phyloP scores from a whole-genome alignment of 805 yeast genomes.

The Candida koratica region DNA sequence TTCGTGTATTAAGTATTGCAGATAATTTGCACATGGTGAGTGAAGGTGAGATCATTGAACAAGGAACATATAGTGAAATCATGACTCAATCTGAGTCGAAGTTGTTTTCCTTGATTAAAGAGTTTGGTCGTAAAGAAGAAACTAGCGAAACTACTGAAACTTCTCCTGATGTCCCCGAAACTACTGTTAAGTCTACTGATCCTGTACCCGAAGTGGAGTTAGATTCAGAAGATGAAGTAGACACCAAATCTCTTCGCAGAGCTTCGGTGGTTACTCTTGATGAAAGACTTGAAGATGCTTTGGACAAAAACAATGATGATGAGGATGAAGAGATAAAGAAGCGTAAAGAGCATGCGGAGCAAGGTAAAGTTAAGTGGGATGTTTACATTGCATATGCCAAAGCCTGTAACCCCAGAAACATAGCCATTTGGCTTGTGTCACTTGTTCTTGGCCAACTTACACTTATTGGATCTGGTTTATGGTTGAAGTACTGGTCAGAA shows the following conservation, averaged over 20 bases:
- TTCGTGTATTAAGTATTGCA: conserved; percentile 76
- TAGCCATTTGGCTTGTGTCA: conserved; percentile 51
- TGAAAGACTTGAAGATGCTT: conserved; percentile 31
- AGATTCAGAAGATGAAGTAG: conserved; percentile 30
- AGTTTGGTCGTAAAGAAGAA: conserved; percentile 47
- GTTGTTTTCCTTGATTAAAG: conserved; percentile 52
- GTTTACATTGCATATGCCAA: conserved; percentile 79
- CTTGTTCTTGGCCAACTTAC: conserved; percentile 56
- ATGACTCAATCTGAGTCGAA: conserved; percentile 43
- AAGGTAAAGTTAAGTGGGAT: conserved; percentile 88
- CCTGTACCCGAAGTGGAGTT: conserved; percentile 21
- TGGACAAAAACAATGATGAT: conserved; percentile 29
- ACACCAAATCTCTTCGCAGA: conserved; percentile 46
- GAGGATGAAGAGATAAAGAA: conserved; percentile 38
- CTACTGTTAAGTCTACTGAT: conserved; percentile 19
- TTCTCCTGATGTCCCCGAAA: conserved; percentile 15
- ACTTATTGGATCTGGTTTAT: conserved; percentile 70
- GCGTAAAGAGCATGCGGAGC: conserved; percentile 77
- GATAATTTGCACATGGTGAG: conserved; percentile 63
- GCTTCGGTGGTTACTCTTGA: conserved; percentile 56
- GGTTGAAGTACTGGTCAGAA: conserved; percentile 99
- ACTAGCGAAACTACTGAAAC: conserved; percentile 10
- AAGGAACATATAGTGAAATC: conserved; percentile 57
- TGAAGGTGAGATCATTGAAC: conserved; percentile 65
- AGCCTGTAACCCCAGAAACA: conserved; percentile 76